These are phyloP conservation scores for Monosiga brevicollis DNA, from an alignment of 78 protist genomes.

Conservation along the genomic window DNA sequence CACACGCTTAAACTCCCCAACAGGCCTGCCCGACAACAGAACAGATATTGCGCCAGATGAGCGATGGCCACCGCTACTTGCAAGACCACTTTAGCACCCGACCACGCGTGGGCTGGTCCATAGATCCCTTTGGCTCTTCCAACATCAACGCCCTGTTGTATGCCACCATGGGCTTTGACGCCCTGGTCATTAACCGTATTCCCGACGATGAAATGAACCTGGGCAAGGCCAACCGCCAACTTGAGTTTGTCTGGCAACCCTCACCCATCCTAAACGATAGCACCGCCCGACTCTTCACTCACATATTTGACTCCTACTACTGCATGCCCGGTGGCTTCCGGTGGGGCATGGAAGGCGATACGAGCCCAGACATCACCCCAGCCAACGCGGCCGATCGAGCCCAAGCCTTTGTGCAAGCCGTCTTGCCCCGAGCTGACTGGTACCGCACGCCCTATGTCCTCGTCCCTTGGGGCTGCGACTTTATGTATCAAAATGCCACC, in stretches of 20 bases:
- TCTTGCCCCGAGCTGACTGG: neutral
- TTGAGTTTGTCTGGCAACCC: neutral
- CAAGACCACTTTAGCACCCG: neutral
- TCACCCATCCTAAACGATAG: neutral
- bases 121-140: neutral
- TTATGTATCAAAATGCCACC: neutral
- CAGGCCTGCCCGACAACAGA: too few relatives aligned
- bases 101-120: too few relatives aligned
- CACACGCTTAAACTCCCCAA: too few relatives aligned
- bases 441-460: neutral
- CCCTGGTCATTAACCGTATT: neutral
- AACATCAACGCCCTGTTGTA: neutral
- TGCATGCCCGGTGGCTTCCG: too few relatives aligned
- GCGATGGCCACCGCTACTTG: neutral
- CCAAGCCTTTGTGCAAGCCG: too few relatives aligned
- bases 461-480: neutral
- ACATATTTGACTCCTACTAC: neutral
- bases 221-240: neutral
- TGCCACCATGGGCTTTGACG: neutral
- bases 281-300: neutral
- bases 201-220: neutral
- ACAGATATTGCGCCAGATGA: too few relatives aligned
- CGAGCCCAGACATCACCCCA: too few relatives aligned
- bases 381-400: too few relatives aligned
- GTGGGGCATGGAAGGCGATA: too few relatives aligned